phyloP scores from a whole-genome alignment of 2,329 filamentous ascomycete genomes.

The Colletotrichum graminicola region DNA sequence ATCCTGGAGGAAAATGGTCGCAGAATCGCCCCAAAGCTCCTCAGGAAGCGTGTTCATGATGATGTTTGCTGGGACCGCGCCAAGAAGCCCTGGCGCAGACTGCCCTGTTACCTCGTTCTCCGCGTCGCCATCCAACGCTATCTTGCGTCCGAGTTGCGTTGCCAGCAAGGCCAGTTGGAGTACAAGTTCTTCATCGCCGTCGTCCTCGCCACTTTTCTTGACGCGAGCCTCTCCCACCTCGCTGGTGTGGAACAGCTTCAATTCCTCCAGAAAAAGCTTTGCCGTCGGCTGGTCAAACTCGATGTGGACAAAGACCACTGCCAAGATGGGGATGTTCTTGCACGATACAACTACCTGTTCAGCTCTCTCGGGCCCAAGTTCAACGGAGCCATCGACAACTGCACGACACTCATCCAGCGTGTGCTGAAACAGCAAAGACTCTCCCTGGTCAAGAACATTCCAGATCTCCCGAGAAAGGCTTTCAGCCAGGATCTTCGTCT shows the following conservation, averaged over 20 bases:
- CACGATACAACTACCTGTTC: constrained; percentile 49
- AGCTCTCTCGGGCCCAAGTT: constrained; percentile 47
- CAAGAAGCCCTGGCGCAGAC: constrained; percentile 70
- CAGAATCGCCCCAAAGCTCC: constrained; percentile 48
- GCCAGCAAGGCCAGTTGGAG: constrained; percentile 56
- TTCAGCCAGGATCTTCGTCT: constrained; percentile 50
- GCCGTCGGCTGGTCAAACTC: constrained; percentile 69
- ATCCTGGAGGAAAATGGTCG: constrained; percentile 68
- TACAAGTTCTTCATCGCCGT: constrained; percentile 71
- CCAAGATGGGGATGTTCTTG: constrained; percentile 12
- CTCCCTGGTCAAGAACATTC: constrained; percentile 54
- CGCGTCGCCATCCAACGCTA: constrained; percentile 69
- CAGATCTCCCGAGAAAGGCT: constrained; percentile 55
- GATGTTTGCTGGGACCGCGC: constrained; percentile 66
- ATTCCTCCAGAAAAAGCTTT: constrained; percentile 65
- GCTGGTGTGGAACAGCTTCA: constrained; percentile 53
- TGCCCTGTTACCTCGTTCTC: constrained; percentile 72
- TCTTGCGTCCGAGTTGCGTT: constrained; percentile 57
- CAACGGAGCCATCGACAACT: constrained; percentile 47
- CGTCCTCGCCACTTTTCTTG: constrained; percentile 61
- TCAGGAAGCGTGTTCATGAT: constrained; percentile 72
- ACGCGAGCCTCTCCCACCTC: constrained; percentile 49
- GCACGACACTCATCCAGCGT: constrained; percentile 48
- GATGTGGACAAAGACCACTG: constrained; percentile 54
- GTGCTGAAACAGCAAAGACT: constrained; percentile 58